Evolutionary conservation across 805 yeast species (phyloP).

Genomic region (Komagataella pseudopastoris): DNA sequence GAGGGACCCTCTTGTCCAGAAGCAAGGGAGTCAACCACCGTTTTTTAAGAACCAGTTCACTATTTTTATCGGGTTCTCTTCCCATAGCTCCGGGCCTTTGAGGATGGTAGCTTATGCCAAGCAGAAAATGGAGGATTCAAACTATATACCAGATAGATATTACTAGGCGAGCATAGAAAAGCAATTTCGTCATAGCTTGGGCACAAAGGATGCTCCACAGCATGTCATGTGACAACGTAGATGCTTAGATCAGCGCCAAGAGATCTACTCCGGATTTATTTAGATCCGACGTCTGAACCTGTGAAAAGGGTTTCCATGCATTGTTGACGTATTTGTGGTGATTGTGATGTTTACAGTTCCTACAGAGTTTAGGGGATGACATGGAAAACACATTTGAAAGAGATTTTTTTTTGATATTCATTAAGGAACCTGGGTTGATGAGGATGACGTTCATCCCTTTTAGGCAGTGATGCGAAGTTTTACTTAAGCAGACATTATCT

Average conservation of each 20-base stretch:
- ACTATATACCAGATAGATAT: not conserved
- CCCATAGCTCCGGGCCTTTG: not conserved
- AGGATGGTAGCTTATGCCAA: not conserved
- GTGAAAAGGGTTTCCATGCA: not conserved
- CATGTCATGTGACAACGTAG: not conserved
- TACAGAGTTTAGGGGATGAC: too few species aligned
- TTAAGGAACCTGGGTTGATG: too few species aligned
- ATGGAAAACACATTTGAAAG: too few species aligned
- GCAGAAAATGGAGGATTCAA: not conserved
- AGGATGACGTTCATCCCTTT: too few species aligned
- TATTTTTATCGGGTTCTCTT: constrained; percentile 1
- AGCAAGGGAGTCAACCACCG: constrained; percentile 33
- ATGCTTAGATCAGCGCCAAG: not conserved
- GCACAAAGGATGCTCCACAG: not conserved
- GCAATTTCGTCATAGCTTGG: not conserved
- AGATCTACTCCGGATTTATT: not conserved
- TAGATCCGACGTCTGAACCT: not conserved
- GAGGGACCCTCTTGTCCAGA: constrained; percentile 34
- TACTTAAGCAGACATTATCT: too few species aligned
- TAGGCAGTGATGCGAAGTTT: too few species aligned
- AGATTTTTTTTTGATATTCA: too few species aligned
- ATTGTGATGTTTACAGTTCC: not conserved
- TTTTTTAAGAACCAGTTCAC: constrained; percentile 20
- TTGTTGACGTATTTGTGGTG: not conserved
- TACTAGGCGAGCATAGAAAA: not conserved